phyloP scores from a whole-genome alignment of 2,329 filamentous ascomycete genomes.

The Talaromyces marneffei region DNA sequence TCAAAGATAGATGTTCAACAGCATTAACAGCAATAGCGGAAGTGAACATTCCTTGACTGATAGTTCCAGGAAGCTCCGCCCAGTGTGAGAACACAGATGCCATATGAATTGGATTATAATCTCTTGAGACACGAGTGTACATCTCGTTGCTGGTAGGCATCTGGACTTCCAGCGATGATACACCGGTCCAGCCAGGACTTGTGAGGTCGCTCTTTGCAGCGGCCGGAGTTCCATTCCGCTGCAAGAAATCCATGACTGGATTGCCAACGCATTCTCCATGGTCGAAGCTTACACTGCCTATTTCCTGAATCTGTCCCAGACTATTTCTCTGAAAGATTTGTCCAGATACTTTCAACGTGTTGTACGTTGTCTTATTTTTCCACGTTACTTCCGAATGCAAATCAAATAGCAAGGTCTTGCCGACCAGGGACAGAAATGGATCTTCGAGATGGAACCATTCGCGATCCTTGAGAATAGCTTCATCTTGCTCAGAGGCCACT shows the following conservation, averaged over 20 bases:
- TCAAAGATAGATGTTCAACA: slow-evolving; percentile 88
- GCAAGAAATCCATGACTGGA: background rate
- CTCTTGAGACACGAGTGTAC: slow-evolving; percentile 92
- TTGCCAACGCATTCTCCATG: background rate
- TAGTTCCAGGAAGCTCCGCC: slow-evolving; percentile 93
- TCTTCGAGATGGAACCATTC: slow-evolving; percentile 57
- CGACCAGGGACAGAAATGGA: background rate
- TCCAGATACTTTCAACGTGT: background rate
- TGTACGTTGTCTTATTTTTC: background rate
- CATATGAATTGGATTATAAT: slow-evolving; percentile 98
- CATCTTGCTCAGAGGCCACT: slow-evolving; percentile 78
- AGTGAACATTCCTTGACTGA: slow-evolving; percentile 99
- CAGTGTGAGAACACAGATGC: slow-evolving; percentile 94
- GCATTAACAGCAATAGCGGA: slow-evolving; percentile 91
- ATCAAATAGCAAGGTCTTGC: background rate
- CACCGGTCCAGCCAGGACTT: background rate
- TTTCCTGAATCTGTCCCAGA: background rate
- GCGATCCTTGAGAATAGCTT: slow-evolving; percentile 90
- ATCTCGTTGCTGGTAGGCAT: slow-evolving; percentile 67
- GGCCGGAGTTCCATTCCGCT: background rate
- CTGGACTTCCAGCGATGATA: background rate
- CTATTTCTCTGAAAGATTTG: background rate
- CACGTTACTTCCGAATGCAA: background rate
- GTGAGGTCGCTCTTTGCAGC: background rate
- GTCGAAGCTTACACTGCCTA: background rate